These are phyloP conservation scores for Aureobasidium sp. DNA, from an alignment of 2,329 filamentous ascomycete genomes.

Conservation along the genomic window DNA sequence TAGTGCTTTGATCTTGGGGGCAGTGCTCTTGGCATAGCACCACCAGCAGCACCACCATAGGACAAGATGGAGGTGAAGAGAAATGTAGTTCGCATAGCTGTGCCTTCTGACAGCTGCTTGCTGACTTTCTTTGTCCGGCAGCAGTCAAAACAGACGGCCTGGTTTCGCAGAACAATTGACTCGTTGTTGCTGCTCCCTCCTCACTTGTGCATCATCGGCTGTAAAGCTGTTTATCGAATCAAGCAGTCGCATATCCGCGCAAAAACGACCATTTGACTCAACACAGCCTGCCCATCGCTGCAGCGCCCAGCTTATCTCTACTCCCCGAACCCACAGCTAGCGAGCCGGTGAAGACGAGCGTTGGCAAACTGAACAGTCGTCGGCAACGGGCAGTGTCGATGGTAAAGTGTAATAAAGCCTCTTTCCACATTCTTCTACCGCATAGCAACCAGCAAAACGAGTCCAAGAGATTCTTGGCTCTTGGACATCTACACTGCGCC, in stretches of 20 bases:
- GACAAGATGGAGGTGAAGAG: not conserved
- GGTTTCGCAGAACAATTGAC: not conserved
- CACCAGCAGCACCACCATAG: not conserved
- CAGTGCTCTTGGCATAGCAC: conserved; percentile 5
- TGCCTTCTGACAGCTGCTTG: not conserved
- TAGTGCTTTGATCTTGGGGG: conserved; percentile 2
- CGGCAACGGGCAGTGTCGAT: conserved; percentile 2
- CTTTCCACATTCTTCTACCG: conserved; percentile 2
- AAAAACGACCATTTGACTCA: conserved; percentile 8
- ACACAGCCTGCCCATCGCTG: conserved; percentile 1
- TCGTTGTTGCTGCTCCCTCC: not conserved
- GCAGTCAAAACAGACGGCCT: not conserved
- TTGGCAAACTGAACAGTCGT: not conserved
- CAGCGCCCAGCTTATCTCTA: not conserved
- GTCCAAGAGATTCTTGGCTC: conserved; percentile 8
- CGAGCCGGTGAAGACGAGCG: conserved; percentile 2
- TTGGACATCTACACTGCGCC: conserved; percentile 10
- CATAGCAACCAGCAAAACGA: conserved; percentile 6
- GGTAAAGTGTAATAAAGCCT: conserved; percentile 15
- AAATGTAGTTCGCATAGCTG: conserved; percentile 5
- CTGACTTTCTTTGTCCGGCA: not conserved
- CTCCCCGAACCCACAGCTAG: not conserved
- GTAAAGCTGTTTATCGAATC: not conserved
- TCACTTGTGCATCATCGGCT: not conserved
- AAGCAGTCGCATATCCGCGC: not conserved